Percentiles rank a stretch among this genome's conserved stretches.
Conservation (phyloP, 129 eudicot genomes). For the Heracleum sosnowskyi region DNA sequence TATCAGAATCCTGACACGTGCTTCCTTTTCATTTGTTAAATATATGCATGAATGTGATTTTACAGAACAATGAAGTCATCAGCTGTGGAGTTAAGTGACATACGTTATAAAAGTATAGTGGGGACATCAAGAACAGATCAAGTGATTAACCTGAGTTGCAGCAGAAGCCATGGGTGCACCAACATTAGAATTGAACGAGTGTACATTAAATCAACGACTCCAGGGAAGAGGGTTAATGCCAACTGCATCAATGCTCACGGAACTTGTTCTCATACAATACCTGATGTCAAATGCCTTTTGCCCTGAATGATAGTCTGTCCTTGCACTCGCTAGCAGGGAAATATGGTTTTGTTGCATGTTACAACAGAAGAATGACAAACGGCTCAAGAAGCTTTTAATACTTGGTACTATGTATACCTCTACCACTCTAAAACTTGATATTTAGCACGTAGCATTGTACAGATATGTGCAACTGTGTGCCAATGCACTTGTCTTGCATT, state of each 20-base stretch:
- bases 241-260: slow-evolving; percentile 58
- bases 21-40: not conserved
- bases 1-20: not conserved
- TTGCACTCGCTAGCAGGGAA: slow-evolving; percentile 1
- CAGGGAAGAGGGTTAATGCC: slow-evolving; percentile 35
- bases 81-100: slow-evolving; percentile 46
- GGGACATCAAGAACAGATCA: slow-evolving; percentile 54
- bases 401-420: not conserved
- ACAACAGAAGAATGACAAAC: not conserved
- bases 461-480: not conserved
- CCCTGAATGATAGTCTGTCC: slow-evolving; percentile 7
- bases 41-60: not conserved
- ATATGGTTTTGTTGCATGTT: not conserved
- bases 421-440: not conserved
- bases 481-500: not conserved
- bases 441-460: not conserved
- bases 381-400: not conserved
- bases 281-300: slow-evolving; percentile 47
- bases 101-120: slow-evolving; percentile 33
- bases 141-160: slow-evolving; percentile 62
- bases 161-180: slow-evolving; percentile 46
- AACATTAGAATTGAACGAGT: slow-evolving; percentile 41
- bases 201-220: slow-evolving; percentile 36
- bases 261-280: slow-evolving; percentile 37
- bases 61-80: slow-evolving; percentile 27